phyloP scores from a whole-genome alignment of 2,329 filamentous ascomycete genomes.

The Diplodia mutila region DNA sequence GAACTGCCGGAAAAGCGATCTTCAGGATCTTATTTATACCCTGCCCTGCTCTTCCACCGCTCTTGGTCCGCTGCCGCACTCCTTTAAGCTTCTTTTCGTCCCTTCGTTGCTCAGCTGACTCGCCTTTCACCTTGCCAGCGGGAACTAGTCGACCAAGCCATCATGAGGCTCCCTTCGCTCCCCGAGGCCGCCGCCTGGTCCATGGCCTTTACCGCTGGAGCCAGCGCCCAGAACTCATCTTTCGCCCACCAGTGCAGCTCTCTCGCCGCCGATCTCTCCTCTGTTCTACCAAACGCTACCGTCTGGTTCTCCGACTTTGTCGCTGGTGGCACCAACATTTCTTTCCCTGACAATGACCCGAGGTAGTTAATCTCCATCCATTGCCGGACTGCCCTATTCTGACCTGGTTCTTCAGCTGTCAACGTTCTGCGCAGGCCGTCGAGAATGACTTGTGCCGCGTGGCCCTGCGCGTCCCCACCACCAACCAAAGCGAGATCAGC shows the following conservation, averaged over 20 bases:
- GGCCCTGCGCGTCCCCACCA: constrained; percentile 48
- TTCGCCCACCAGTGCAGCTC: constrained; percentile 21
- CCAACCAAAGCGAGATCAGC: constrained; percentile 45
- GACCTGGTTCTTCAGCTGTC: constrained; percentile 32
- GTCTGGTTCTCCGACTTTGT: constrained; percentile 45
- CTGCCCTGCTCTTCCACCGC: neutral
- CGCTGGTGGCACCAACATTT: constrained; percentile 44
- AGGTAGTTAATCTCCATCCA: neutral
- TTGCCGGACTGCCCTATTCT: neutral
- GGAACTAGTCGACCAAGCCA: neutral
- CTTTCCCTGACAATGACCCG: constrained; percentile 19
- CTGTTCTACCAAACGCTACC: constrained; percentile 38
- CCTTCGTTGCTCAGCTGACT: neutral
- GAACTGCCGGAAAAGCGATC: neutral
- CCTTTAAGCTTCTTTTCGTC: neutral
- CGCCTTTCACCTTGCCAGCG: neutral
- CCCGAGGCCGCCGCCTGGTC: neutral
- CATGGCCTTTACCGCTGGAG: neutral
- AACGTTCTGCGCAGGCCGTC: constrained; percentile 40
- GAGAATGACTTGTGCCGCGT: constrained; percentile 48
- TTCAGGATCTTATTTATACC: constrained; percentile 11
- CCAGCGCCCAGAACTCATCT: neutral
- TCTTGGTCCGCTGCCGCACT: too few species aligned
- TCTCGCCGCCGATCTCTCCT: constrained; percentile 1
- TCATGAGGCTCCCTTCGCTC: constrained; percentile 13